Evolutionary conservation across 1,139 yeast genomes (phyloP).

Genomic region (Yamadazyma siamensis): DNA sequence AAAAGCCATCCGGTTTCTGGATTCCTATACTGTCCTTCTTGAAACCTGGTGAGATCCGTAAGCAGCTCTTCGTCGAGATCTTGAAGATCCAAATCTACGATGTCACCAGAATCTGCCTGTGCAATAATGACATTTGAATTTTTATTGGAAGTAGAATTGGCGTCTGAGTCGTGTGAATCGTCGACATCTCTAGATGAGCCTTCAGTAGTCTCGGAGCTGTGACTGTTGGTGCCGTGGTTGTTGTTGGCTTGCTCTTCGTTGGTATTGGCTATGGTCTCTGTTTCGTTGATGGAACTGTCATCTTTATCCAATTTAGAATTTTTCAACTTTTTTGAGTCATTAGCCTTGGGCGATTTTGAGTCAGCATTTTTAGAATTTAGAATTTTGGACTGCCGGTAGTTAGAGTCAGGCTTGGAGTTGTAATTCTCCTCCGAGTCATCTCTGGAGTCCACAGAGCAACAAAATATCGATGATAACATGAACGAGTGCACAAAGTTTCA

Average conservation of each 20-base stretch:
- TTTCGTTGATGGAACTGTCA: conserved; percentile 41
- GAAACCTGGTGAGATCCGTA: conserved; percentile 43
- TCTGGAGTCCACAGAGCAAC: conserved; percentile 37
- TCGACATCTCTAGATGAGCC: conserved; percentile 8
- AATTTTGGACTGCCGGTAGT: conserved; percentile 3
- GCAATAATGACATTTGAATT: conserved; percentile 17
- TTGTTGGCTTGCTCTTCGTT: conserved; percentile 22
- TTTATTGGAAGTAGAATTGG: conserved; percentile 1
- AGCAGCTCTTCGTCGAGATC: conserved; percentile 15
- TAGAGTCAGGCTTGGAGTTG: conserved; percentile 1
- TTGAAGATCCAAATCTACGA: conserved; percentile 14
- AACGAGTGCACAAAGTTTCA: too few species aligned
- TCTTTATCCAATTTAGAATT: conserved; percentile 31
- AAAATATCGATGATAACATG: conserved; percentile 37
- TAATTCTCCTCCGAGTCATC: conserved; percentile 33
- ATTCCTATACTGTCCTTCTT: conserved; percentile 65
- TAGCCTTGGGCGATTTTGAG: neutral
- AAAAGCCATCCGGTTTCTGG: conserved; percentile 63
- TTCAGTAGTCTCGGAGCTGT: conserved; percentile 8
- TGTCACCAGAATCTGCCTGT: conserved; percentile 19
- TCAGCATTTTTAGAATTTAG: conserved; percentile 1
- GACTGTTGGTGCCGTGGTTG: conserved; percentile 6
- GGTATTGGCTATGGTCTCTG: conserved; percentile 44
- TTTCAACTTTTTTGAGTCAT: conserved; percentile 7
- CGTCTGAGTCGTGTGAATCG: conserved; percentile 3